Conservation (phyloP, 306 rosid genomes). For the Ormosia emarginata region DNA sequence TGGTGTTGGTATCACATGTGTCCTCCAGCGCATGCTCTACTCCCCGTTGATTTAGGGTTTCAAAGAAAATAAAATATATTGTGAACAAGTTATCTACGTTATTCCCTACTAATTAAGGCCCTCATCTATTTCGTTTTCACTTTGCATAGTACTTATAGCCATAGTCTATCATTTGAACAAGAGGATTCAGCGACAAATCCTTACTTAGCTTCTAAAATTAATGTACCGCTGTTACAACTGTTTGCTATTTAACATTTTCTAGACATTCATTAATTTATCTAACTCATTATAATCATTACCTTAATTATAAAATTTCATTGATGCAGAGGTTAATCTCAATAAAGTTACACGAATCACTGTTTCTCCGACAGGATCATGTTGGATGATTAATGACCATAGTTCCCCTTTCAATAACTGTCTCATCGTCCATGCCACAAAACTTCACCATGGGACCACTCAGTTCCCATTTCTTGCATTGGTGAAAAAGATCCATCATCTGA, state of each 20-base stretch:
- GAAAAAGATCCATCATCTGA: slow-evolving; percentile 42
- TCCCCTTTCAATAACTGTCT: slow-evolving; percentile 26
- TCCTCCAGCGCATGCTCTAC: slow-evolving; percentile 31
- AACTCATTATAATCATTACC: neutral
- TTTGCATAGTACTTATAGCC: neutral
- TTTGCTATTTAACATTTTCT: neutral
- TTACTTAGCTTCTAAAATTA: neutral
- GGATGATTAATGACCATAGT: neutral
- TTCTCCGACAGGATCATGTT: slow-evolving; percentile 24
- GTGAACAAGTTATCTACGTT: slow-evolving; percentile 6
- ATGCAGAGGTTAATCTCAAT: neutral
- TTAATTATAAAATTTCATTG: neutral
- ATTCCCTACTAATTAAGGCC: neutral
- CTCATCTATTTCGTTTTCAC: slow-evolving; percentile 11
- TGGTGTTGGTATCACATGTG: slow-evolving; percentile 34
- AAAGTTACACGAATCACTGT: neutral
- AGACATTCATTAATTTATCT: neutral
- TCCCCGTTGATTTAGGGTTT: slow-evolving; percentile 61
- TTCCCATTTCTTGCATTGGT: slow-evolving; percentile 31
- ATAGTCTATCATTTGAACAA: neutral
- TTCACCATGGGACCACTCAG: slow-evolving; percentile 25
- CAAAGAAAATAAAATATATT: neutral
- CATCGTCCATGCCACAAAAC: slow-evolving; percentile 29
- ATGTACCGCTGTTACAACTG: neutral
- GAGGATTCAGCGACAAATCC: neutral